Evolutionary conservation across 2,329 filamentous ascomycete genomes (phyloP), one percentile per base, ranked within the genome.

Genomic region (Lasiodiplodia theobromae): DNA sequence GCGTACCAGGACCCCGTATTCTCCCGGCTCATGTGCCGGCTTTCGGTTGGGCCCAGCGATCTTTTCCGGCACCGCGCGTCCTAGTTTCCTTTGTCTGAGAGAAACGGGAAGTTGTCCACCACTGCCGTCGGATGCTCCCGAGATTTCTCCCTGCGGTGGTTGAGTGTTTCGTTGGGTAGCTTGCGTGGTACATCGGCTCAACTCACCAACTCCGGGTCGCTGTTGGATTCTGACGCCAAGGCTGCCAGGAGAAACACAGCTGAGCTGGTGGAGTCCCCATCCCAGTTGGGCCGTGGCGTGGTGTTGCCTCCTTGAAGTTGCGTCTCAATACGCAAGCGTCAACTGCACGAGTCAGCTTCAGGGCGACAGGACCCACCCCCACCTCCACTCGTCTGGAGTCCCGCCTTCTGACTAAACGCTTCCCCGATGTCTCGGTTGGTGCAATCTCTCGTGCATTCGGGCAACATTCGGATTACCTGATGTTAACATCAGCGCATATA

Each of bases 371-470:
- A 25, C 52, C 52, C 52, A 56, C 52, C 52, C 52, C 52, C 52
- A 31, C 52, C 52, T 56, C 52, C 16, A 31, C 18, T 37, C 25
- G 14, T 56, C 25, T 56, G 52, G 52, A n/a, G 52, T 56, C 52
- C 25, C 52, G 52, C 52, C 7, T 34, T 31, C 18, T 31, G 25
- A 56, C 25, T 56, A 34, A 56, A 31, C 16, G 18, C 12, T 14
- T 31, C 14, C 18, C 52, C 52, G 3, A 10, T n/a, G 10, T 18
- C 52, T 31, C 52, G 52, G 18, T 37, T 56, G 14, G 7, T 10
- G 2, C 28, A n/a, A 31, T 3, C 49, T 25, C 52, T 11, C n/a
- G 3, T 16, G 3, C 28, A 37, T 28, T 18, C 25, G 52, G 23
- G 14, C 28, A 31, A 34, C 18, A 16, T 21, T 56, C 52, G 52